phyloP scores from a whole-genome alignment of 257 asterid genomes.

The Leptodermis oblonga region DNA sequence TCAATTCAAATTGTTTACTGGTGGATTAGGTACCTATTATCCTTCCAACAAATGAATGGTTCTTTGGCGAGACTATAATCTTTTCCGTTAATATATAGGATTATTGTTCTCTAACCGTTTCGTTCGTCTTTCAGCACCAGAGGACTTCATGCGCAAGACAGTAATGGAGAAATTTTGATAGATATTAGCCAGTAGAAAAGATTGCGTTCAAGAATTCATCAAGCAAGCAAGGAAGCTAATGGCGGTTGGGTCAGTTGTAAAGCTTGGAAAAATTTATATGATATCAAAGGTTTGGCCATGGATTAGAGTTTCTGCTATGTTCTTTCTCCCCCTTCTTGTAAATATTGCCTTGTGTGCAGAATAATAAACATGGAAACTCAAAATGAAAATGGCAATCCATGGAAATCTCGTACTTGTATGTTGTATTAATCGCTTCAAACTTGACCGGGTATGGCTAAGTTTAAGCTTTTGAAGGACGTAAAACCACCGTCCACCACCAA shows the following conservation, averaged over 20 bases:
- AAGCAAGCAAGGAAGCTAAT: neutral
- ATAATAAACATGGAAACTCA: too few relatives aligned
- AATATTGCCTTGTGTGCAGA: neutral
- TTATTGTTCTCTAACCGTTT: neutral
- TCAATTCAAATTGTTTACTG: slow-evolving; percentile 58
- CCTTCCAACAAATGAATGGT: neutral
- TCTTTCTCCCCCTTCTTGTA: too few relatives aligned
- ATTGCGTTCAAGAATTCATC: neutral
- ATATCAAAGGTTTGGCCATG: neutral
- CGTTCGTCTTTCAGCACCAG: slow-evolving; percentile 48
- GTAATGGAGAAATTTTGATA: slow-evolving; percentile 53
- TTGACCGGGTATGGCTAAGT: slow-evolving; percentile 17
- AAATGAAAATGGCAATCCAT: neutral
- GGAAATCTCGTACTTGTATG: too few relatives aligned
- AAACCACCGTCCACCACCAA: slow-evolving; percentile 80
- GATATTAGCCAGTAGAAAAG: neutral
- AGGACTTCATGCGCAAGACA: slow-evolving; percentile 71
- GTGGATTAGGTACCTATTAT: slow-evolving; percentile 49
- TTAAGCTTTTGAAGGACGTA: slow-evolving; percentile 39
- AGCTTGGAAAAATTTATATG: too few relatives aligned
- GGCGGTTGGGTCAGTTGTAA: too few relatives aligned
- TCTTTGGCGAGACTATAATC: too few relatives aligned
- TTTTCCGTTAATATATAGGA: neutral
- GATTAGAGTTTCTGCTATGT: neutral
- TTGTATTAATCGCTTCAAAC: too few relatives aligned